phyloP scores from a whole-genome alignment of 2,329 filamentous ascomycete genomes.

The Fusarium sp. region DNA sequence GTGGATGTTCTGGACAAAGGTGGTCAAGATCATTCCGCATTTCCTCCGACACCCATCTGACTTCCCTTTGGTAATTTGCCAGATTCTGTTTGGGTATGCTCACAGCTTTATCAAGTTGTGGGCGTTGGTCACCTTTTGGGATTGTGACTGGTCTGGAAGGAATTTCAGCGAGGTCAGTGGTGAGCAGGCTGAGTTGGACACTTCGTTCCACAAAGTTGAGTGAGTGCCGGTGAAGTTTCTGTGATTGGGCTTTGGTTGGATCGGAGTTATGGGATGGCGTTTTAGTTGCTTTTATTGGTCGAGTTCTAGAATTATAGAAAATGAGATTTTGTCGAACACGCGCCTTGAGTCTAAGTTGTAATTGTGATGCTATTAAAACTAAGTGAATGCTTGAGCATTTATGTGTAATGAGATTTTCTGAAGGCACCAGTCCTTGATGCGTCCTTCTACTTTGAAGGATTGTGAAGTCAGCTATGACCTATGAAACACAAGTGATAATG shows the following conservation, averaged over 20 bases:
- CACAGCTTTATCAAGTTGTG: slow-evolving; percentile 70
- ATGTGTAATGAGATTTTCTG: too few species aligned
- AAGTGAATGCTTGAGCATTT: too few species aligned
- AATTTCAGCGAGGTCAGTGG: slow-evolving; percentile 46
- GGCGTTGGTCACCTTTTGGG: slow-evolving; percentile 65
- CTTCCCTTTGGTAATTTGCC: slow-evolving; percentile 61
- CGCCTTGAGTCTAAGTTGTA: background rate
- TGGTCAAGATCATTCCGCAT: slow-evolving; percentile 67
- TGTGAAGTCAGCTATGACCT: too few species aligned
- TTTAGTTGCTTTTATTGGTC: background rate
- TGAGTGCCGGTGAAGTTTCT: background rate
- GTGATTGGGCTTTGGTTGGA: background rate
- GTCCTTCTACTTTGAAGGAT: too few species aligned
- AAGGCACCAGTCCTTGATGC: too few species aligned
- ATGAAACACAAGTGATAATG: too few species aligned
- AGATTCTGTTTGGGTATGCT: slow-evolving; percentile 67
- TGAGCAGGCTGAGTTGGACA: slow-evolving; percentile 19
- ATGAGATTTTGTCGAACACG: background rate
- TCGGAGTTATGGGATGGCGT: background rate
- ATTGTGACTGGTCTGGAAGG: slow-evolving; percentile 55
- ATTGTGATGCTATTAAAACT: too few species aligned
- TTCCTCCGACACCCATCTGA: slow-evolving; percentile 65
- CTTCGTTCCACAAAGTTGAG: slow-evolving; percentile 8
- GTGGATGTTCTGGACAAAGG: slow-evolving; percentile 69
- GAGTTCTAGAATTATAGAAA: background rate